phyloP scores from a whole-genome alignment of 768 basidiomycete genomes.

The Sporobolomyces pararoseus region DNA sequence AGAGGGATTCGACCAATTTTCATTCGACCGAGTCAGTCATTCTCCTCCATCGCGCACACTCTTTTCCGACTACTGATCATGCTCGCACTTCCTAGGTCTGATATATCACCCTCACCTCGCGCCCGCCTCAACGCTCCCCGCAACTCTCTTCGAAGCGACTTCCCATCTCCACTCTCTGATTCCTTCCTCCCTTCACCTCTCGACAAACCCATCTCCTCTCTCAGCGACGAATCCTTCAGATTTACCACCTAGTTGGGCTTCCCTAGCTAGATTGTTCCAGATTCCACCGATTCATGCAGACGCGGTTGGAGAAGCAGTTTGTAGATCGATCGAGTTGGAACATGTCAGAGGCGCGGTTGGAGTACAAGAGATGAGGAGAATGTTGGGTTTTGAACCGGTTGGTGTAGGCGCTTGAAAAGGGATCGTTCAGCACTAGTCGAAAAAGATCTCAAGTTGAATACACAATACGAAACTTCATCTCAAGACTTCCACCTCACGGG shows the following conservation, averaged over 20 bases:
- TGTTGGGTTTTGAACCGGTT: constrained; percentile 58
- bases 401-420: background rate
- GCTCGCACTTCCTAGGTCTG: constrained; percentile 58
- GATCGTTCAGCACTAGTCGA: too few species aligned
- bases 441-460: too few species aligned
- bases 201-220: constrained; percentile 52
- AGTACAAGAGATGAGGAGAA: constrained; percentile 67
- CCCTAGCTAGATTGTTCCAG: constrained; percentile 72
- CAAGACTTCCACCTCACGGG: too few species aligned
- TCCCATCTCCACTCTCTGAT: constrained; percentile 50
- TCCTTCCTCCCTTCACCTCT: constrained; percentile 56
- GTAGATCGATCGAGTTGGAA: constrained; percentile 58
- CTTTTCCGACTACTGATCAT: background rate
- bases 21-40: constrained; percentile 75
- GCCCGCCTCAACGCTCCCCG: constrained; percentile 80
- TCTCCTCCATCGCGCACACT: constrained; percentile 9
- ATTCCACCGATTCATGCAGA: constrained; percentile 93
- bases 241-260: constrained; percentile 51
- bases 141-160: constrained; percentile 69
- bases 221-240: constrained; percentile 57
- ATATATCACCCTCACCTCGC: constrained; percentile 94
- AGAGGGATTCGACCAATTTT: constrained; percentile 66
- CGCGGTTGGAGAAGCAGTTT: constrained; percentile 81
- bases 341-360: constrained; percentile 64
- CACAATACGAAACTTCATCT: too few species aligned